Percentiles rank a stretch among this genome's conserved stretches.
phyloP scores from a whole-genome alignment of 129 eudicot genomes.

The Mikania micrantha region DNA sequence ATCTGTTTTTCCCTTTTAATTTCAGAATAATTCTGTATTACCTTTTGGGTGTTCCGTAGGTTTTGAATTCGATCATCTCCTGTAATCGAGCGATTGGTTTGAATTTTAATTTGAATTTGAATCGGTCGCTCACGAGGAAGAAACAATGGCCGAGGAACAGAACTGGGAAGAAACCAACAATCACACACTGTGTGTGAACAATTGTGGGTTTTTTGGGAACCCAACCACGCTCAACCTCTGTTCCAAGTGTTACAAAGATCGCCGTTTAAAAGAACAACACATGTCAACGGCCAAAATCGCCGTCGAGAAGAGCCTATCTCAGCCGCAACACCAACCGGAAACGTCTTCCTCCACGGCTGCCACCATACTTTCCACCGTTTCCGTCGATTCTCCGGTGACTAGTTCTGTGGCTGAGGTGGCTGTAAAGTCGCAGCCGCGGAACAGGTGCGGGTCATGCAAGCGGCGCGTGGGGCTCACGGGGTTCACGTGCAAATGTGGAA shows the following conservation, averaged over 20 bases:
- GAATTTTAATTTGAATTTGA: neutral
- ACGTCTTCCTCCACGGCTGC: slow-evolving; percentile 5
- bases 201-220: slow-evolving; percentile 59
- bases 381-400: neutral
- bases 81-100: slow-evolving; percentile 32
- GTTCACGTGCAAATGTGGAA: slow-evolving; percentile 53
- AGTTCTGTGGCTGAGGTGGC: slow-evolving; percentile 2
- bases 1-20: neutral
- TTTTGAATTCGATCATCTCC: slow-evolving; percentile 1
- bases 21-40: neutral
- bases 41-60: slow-evolving; percentile 12
- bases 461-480: slow-evolving; percentile 56
- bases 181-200: slow-evolving; percentile 41
- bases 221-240: slow-evolving; percentile 45
- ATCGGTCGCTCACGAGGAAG: slow-evolving; percentile 22
- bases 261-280: slow-evolving; percentile 39
- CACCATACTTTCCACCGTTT: neutral
- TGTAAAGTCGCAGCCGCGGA: slow-evolving; percentile 21
- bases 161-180: slow-evolving; percentile 45
- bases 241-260: slow-evolving; percentile 55
- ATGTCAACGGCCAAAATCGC: slow-evolving; percentile 36
- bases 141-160: slow-evolving; percentile 51
- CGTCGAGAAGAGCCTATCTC: slow-evolving; percentile 30
- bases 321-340: slow-evolving; percentile 15
- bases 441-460: slow-evolving; percentile 44